These are phyloP conservation scores for Aspergillus japonicus DNA, from an alignment of 2,329 filamentous ascomycete species.

Conservation along the genomic window DNA sequence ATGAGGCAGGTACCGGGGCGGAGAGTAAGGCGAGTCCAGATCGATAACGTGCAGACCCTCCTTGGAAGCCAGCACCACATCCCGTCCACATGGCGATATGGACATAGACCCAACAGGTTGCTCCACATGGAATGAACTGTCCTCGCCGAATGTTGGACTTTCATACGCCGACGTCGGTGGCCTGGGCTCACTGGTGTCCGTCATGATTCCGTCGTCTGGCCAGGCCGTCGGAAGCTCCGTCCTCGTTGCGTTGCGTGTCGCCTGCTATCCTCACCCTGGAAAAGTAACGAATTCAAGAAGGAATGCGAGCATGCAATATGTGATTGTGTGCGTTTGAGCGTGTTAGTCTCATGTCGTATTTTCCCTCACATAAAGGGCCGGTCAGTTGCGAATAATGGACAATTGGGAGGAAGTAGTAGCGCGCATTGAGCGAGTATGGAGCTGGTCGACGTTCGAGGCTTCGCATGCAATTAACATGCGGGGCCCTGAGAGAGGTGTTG, in stretches of 20 bases:
- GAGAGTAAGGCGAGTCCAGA: constrained; percentile 82
- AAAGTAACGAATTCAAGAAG: constrained; percentile 8
- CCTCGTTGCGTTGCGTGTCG: constrained; percentile 4
- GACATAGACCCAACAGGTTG: constrained; percentile 81
- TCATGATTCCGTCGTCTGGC: constrained; percentile 25
- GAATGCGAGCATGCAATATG: constrained; percentile 13
- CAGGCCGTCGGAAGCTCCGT: constrained; percentile 1
- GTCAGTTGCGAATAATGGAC: constrained; percentile 10
- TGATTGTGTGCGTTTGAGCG: constrained; percentile 1
- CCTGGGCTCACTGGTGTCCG: constrained; percentile 37
- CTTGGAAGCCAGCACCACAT: constrained; percentile 86
- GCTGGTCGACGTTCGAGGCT: constrained; percentile 3
- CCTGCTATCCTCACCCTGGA: constrained; percentile 8
- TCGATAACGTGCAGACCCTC: constrained; percentile 90
- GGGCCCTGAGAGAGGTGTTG: background rate
- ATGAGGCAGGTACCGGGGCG: constrained; percentile 80
- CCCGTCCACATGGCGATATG: constrained; percentile 86
- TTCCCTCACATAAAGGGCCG: background rate
- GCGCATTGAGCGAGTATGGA: constrained; percentile 17
- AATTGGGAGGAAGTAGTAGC: background rate
- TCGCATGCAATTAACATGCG: background rate
- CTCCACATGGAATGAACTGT: constrained; percentile 80
- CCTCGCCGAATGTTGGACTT: constrained; percentile 81
- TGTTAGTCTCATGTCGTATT: constrained; percentile 20
- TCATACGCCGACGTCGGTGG: constrained; percentile 64